Base-by-base conservation (phyloP, 2,329 filamentous ascomycete species). In the Penicillium freii region DNA sequence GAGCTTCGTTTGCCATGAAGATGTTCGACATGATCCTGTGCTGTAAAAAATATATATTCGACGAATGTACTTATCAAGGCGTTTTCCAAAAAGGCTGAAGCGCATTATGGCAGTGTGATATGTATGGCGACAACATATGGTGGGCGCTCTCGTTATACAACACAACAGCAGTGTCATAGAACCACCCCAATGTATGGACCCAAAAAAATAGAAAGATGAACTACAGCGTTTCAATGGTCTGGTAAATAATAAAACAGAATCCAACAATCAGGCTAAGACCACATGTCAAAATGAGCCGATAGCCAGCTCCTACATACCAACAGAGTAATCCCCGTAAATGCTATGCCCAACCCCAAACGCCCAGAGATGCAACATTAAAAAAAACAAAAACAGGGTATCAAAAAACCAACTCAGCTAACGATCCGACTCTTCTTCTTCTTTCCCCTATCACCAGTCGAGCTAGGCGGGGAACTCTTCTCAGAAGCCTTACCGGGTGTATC, bases 371-470 rank as follows among this genome's bases (percentile, higher is more conserved):
- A 54, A 53, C 40, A 21, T 36, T 50, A 44, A 44, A 51, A 21
- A 44, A 53, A 47, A 44, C 51, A 47, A 23, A 23, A 23, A 46
- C 17, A 36, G 66, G 66, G 66, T 70, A 69, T 69, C 64, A 62
- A 64, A 44, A 52, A 59, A 42, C 39, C 39, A 60, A 56, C 47
- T 70, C 55, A 72, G 62, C 58, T 63, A n/a, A 60, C 64, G 57
- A 67, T 59, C 56, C 70, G 72, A 42, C 61, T 70, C 64, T 73
- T 78, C 63, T 70, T 72, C 62, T 62, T 73, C 59, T 71, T 71
- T 31, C 65, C 59, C 56, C 71, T 77, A 55, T 70, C 71, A 47
- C 74, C 73, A 9, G 72, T 66, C 15, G 72, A 66, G n/a, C 65
- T 72, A n/a, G 64, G 66, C 13, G 71, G 71, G 19, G 68, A 67